Evolutionary conservation across 2,329 filamentous ascomycete genomes (phyloP), one percentile per base, ranked within the genome.

Genomic region (Diaporthe sp.): DNA sequence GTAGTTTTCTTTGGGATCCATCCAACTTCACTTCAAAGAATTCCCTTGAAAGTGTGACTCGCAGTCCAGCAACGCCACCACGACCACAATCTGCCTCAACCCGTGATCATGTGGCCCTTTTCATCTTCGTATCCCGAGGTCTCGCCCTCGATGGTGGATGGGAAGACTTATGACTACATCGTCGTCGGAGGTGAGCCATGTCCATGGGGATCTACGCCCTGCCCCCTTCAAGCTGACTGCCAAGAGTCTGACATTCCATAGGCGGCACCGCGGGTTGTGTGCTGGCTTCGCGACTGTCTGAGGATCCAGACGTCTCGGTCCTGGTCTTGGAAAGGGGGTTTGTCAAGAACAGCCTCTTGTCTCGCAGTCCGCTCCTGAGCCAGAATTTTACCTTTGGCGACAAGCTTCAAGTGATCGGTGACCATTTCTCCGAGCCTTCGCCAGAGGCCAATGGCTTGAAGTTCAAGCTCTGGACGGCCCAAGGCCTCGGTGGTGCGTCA

Each of bases 201-300:
- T 42, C 39, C 13, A 42, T 42, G 4, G 39, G 19, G 15, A 42
- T 42, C 39, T 42, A 42, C 5, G 2, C 15, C 13, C n/a, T n/a
- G n/a, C n/a, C n/a, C n/a, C n/a, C n/a, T n/a, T n/a, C n/a, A n/a
- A n/a, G n/a, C n/a, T n/a, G n/a, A n/a, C n/a, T 17, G 15, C 7
- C 39, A 1, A 42, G 39, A 3, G 2, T 42, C 39, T 42, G 39
- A 42, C 15, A 17, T 42, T 19, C 4, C 39, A 6, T 42, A 51
- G 85, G 86, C 39, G 86, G 87, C 19, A 87, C 86, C 2, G 85
- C 86, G 30, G 86, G 86, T 35, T 86, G 85, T 78, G 84, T 85
- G 3, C 75, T 88, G 66, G 87, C 86, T 6, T 84, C 84, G 37
- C 83, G 86, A 47, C 80, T 88, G 1, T 83, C 80, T 13, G 83